A percentile compares a stretch with the other conserved stretches of the same genome.
phyloP scores from a whole-genome alignment of 495 filamentous ascomycete genomes.

The Penicillium flavigenum region DNA sequence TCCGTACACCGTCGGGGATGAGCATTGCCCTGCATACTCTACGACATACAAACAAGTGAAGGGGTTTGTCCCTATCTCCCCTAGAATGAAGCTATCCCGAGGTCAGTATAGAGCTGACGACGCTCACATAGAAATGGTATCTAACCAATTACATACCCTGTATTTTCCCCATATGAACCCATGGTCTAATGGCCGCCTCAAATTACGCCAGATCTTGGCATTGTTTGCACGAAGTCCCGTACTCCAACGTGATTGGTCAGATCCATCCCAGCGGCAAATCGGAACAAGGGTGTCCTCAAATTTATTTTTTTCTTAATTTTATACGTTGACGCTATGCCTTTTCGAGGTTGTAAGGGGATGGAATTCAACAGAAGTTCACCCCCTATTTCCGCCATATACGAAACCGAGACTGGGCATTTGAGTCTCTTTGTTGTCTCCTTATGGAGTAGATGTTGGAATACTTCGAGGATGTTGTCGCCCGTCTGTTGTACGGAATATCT shows the following conservation, averaged over 20 bases:
- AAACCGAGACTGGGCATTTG: not conserved
- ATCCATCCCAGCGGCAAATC: not conserved
- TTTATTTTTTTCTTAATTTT: not conserved
- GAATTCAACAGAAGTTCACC: not conserved
- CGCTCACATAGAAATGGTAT: not conserved
- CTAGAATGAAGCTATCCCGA: not conserved
- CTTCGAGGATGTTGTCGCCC: too few species aligned
- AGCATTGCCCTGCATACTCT: too few species aligned
- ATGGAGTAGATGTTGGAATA: too few species aligned
- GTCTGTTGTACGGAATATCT: not conserved
- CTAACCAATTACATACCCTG: not conserved
- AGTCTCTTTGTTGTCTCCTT: too few species aligned
- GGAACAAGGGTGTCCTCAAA: not conserved
- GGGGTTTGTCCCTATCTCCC: too few species aligned
- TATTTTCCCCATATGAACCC: not conserved
- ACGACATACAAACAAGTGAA: not conserved
- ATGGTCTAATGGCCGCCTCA: slow-evolving; percentile 4
- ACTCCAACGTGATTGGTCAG: not conserved
- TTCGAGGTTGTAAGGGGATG: not conserved
- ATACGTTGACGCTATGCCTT: not conserved
- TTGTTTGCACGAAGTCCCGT: not conserved
- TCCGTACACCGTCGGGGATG: too few species aligned
- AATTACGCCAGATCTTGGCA: slow-evolving; percentile 11
- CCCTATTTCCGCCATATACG: slow-evolving; percentile 3
- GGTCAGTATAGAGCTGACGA: slow-evolving; percentile 1